Percentiles rank a stretch among this genome's conserved stretches.
These are phyloP conservation scores for Fennellomyces sp. DNA, from an alignment of 371 early-diverging fungal genomes.

Conservation along the genomic window DNA sequence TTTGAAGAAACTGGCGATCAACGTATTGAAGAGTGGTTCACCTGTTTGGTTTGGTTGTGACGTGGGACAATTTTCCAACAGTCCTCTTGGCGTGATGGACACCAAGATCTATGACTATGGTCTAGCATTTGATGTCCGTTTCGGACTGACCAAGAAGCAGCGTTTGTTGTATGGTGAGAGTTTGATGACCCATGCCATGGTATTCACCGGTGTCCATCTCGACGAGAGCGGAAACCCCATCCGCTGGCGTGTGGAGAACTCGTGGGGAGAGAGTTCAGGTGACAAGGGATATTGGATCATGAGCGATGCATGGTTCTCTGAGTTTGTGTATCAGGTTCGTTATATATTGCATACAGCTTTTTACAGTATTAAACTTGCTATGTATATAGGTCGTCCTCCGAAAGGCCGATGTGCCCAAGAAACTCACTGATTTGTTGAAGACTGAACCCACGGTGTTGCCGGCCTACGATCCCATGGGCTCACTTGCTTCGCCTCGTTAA, in stretches of 20 bases:
- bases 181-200: conserved; percentile 85
- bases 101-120: conserved; percentile 68
- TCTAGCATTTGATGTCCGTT: conserved; percentile 66
- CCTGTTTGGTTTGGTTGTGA: conserved; percentile 90
- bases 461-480: conserved; percentile 78
- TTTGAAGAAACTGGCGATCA: conserved; percentile 66
- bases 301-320: conserved; percentile 82
- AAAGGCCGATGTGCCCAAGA: conserved; percentile 62
- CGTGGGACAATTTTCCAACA: conserved; percentile 58
- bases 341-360: background rate
- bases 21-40: conserved; percentile 59
- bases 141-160: conserved; percentile 71
- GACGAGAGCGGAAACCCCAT: conserved; percentile 61
- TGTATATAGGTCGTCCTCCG: conserved; percentile 63
- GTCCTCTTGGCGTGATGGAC: conserved; percentile 68
- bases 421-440: conserved; percentile 62
- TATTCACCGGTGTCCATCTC: conserved; percentile 81
- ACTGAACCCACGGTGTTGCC: conserved; percentile 70
- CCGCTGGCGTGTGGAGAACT: conserved; percentile 85
- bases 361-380: background rate
- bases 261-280: conserved; percentile 73
- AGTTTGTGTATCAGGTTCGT: conserved; percentile 75
- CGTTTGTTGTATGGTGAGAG: conserved; percentile 77
- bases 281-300: conserved; percentile 80
- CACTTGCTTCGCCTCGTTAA: conserved; percentile 39